Percentiles rank a stretch among this genome's conserved stretches.
phyloP scores from a whole-genome alignment of 208 protist genomes.

The Leishmania tarentolae region DNA sequence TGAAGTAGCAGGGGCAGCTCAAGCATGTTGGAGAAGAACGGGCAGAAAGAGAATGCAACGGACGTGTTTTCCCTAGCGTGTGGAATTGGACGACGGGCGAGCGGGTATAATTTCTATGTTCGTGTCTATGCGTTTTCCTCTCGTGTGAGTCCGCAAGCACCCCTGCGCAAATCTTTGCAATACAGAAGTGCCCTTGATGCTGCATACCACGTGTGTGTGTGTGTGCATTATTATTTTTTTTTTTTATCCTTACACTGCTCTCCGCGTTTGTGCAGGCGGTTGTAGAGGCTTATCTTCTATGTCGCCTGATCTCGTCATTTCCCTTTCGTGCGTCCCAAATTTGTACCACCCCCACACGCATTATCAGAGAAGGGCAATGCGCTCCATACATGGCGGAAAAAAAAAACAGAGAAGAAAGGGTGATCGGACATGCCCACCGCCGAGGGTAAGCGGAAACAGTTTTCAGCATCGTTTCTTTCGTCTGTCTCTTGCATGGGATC shows the following conservation, averaged over 20 bases:
- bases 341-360: background rate
- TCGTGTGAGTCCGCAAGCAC: background rate
- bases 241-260: background rate
- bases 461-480: background rate
- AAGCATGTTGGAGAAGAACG: background rate
- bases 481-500: background rate
- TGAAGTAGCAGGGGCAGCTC: background rate
- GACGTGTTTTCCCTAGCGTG: background rate
- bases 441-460: background rate
- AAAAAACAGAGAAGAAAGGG: background rate
- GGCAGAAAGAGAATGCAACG: background rate
- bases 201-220: background rate
- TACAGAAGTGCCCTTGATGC: background rate
- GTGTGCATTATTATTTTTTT: too few relatives aligned
- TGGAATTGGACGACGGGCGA: background rate
- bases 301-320: background rate
- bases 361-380: background rate
- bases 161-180: background rate
- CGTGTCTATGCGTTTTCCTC: background rate
- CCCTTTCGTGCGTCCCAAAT: background rate
- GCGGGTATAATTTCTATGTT: background rate
- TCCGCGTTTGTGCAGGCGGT: background rate
- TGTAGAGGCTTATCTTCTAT: background rate
- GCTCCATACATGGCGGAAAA: background rate
- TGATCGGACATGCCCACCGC: too few relatives aligned